These are phyloP conservation scores for Oryza meridionalis DNA, from an alignment of 176 grass and related monocot genomes.

Conservation along the genomic window DNA sequence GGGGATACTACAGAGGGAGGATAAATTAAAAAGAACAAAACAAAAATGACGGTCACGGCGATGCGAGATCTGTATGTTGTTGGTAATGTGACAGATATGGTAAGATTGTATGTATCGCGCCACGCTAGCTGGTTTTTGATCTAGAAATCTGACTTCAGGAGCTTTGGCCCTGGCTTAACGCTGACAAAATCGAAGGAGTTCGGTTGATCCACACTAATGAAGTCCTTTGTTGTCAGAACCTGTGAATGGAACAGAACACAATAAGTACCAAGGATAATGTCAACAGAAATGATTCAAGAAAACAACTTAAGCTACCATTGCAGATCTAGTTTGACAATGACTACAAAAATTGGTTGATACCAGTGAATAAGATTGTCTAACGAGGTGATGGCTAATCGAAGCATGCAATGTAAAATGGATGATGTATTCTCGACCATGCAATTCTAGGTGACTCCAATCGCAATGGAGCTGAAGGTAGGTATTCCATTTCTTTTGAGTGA, in stretches of 20 bases:
- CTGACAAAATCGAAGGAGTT: constrained; percentile 64
- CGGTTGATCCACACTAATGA: constrained; percentile 83
- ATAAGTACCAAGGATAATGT: background rate
- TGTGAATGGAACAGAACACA: constrained; percentile 30
- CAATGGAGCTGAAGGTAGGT: background rate
- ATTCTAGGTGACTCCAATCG: background rate
- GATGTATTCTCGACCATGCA: background rate
- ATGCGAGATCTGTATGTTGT: constrained; percentile 29
- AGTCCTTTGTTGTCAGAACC: constrained; percentile 97
- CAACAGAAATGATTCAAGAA: background rate
- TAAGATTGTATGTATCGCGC: constrained; percentile 45
- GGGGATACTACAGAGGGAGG: constrained; percentile 39
- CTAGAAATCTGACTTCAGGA: constrained; percentile 96
- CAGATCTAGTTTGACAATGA: background rate
- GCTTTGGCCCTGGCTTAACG: constrained; percentile 79
- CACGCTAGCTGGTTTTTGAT: background rate
- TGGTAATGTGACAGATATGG: constrained; percentile 37
- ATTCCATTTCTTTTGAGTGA: background rate
- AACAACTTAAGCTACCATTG: background rate
- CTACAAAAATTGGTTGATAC: background rate
- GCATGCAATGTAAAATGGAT: background rate
- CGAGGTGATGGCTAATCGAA: background rate
- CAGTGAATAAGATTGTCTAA: background rate
- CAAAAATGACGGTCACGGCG: constrained; percentile 47
- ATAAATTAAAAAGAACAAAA: constrained; percentile 47